Conservation (phyloP, 2,329 filamentous ascomycete genomes). For the Mariannaea sp. region DNA sequence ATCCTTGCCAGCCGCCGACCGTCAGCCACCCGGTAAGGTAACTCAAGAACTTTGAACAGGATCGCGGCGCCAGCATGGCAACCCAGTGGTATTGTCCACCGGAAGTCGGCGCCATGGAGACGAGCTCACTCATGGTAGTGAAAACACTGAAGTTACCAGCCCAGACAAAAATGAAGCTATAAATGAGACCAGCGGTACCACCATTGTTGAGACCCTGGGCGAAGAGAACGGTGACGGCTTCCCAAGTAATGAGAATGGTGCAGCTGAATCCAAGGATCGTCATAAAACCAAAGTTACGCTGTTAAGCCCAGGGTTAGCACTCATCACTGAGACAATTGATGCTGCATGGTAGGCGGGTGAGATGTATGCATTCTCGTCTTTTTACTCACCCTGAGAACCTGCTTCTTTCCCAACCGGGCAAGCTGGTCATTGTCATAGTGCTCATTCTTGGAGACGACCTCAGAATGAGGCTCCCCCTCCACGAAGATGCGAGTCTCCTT, state of each 20-base stretch:
- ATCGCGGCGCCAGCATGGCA: slow-evolving; percentile 54
- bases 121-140: slow-evolving; percentile 46
- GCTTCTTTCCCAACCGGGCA: slow-evolving; percentile 38
- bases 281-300: slow-evolving; percentile 55
- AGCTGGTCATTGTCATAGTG: slow-evolving; percentile 35
- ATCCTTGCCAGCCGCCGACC: slow-evolving; percentile 53
- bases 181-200: slow-evolving; percentile 48
- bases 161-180: slow-evolving; percentile 55
- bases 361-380: not conserved
- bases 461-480: slow-evolving; percentile 28
- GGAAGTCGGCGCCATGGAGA: slow-evolving; percentile 54
- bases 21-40: slow-evolving; percentile 57
- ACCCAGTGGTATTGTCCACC: slow-evolving; percentile 68
- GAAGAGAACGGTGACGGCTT: slow-evolving; percentile 45
- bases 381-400: slow-evolving; percentile 39
- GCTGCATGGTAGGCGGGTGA: no score
- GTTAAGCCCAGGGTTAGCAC: not conserved
- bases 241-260: slow-evolving; percentile 60
- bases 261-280: slow-evolving; percentile 59
- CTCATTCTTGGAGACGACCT: slow-evolving; percentile 13
- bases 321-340: no score
- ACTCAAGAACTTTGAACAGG: slow-evolving; percentile 57
- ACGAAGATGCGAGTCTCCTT: slow-evolving; percentile 4
- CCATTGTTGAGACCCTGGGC: slow-evolving; percentile 51
- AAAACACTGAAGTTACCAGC: slow-evolving; percentile 52